Conservation (phyloP, 108 stramenopile species). For the Asterionellopsis glacialis region DNA sequence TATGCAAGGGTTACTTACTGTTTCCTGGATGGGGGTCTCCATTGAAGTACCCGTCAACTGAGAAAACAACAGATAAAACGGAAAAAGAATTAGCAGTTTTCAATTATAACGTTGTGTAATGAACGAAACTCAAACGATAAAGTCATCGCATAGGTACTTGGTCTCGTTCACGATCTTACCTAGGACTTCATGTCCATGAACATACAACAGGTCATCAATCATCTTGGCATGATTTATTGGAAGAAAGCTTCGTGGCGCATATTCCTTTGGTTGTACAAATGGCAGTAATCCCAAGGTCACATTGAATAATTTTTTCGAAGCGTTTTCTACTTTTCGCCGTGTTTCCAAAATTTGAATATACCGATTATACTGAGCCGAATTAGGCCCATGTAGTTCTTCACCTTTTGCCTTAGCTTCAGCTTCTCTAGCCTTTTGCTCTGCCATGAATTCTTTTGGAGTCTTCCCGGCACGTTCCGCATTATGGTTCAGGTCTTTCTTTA, state of each 20-base stretch:
- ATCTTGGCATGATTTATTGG: conserved; percentile 82
- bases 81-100: too few relatives aligned
- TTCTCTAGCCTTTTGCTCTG: conserved; percentile 32
- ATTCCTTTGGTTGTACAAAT: conserved; percentile 27
- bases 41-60: conserved; percentile 72
- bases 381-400: conserved; percentile 53
- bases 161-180: background rate
- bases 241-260: conserved; percentile 38
- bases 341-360: conserved; percentile 49
- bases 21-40: conserved; percentile 70
- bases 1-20: conserved; percentile 1
- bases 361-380: conserved; percentile 43
- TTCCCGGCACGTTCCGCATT: conserved; percentile 44
- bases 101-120: too few relatives aligned
- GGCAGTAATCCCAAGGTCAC: conserved; percentile 56
- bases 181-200: conserved; percentile 65
- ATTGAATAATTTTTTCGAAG: conserved; percentile 44
- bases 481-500: conserved; percentile 50
- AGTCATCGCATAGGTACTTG: background rate
- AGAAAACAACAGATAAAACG: conserved; percentile 12
- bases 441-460: conserved; percentile 33
- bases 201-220: conserved; percentile 67
- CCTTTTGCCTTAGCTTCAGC: conserved; percentile 36
- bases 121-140: conserved; percentile 1
- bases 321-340: conserved; percentile 44